Base-by-base conservation (phyloP, 495 filamentous ascomycete species). In the Tuber melanosporum region DNA sequence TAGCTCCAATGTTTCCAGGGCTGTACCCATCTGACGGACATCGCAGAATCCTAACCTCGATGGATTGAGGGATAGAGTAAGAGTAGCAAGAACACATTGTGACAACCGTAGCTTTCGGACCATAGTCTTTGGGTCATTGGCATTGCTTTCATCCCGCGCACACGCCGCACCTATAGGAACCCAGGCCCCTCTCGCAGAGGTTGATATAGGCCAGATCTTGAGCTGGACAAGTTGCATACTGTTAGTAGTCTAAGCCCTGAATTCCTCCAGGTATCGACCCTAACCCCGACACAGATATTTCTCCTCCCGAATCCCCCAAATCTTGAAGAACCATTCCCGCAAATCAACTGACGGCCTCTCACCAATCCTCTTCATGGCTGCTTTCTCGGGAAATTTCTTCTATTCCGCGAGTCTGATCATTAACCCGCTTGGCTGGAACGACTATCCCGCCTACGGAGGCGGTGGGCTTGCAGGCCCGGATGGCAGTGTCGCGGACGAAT, bases 371-470 rank as follows among this genome's bases (percentile, higher is more conserved):
- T 93, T 93, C 84, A 85, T 89, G 71, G 91, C 91, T 17, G 91
- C 91, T 20, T 93, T 93, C 82, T 87, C 87, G 79, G 91, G 91
- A 22, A 93, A 93, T 82, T 81, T 92, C 71, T 92, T 92, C 86
- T 93, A 93, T 85, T 91, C 90, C 19, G 77, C 86, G 49, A 91
- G 91, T 17, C 84, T 93, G 12, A 81, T 91, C 39, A 86, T 90
- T 8, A 93, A 92, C 82, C 91, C 91, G 9, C 88, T 89, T 75
- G 91, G 88, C 45, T 92, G 91, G 91, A 80, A 84, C 74, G 85
- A 89, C 76, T 89, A 88, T 71, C 84, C 86, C 14, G 85, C 91
- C 0, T 89, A 91, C 78, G 91, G 91, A n/a, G 89, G 89, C 41
- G 85, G 88, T 39, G 91, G 91, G 66, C 91, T 92, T 88, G 91